Evolutionary conservation across 1,284 basidiomycete species (phyloP).

Genomic region (Tausonia pullulans): DNA sequence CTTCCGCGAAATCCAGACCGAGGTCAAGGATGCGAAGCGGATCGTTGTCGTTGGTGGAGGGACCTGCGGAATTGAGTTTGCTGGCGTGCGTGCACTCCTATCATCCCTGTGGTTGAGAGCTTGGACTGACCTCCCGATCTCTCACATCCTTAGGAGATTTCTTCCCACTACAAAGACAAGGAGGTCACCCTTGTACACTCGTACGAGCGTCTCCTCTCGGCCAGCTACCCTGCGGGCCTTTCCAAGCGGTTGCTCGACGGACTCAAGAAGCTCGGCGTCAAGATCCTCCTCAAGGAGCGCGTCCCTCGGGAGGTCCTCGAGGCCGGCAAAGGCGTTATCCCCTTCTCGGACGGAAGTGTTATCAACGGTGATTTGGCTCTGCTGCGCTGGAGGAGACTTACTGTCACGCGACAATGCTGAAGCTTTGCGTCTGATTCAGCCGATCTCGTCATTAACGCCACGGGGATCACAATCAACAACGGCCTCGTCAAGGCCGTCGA

Average conservation of each 20-base stretch:
- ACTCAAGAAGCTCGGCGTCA: slow-evolving; percentile 30
- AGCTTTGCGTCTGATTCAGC: background rate
- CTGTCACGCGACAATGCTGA: too few species aligned
- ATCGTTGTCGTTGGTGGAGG: slow-evolving; percentile 37
- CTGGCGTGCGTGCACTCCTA: slow-evolving; percentile 28
- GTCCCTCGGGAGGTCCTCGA: slow-evolving; percentile 22
- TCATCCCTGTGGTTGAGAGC: background rate
- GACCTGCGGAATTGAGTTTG: slow-evolving; percentile 38
- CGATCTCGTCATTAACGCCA: slow-evolving; percentile 22
- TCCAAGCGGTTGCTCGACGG: slow-evolving; percentile 23
- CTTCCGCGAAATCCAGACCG: slow-evolving; percentile 26
- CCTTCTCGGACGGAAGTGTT: slow-evolving; percentile 25
- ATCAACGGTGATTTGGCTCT: slow-evolving; percentile 23
- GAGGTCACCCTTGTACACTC: slow-evolving; percentile 28
- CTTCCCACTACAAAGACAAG: slow-evolving; percentile 20
- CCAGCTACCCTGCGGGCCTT: slow-evolving; percentile 23
- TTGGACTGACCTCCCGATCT: background rate
- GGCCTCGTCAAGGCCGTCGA: slow-evolving; percentile 31
- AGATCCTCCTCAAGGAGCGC: slow-evolving; percentile 30
- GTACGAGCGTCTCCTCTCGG: slow-evolving; percentile 20
- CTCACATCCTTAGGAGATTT: slow-evolving; percentile 6
- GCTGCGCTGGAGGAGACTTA: too few species aligned
- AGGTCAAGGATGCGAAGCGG: slow-evolving; percentile 26
- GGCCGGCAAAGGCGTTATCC: slow-evolving; percentile 26
- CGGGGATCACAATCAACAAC: slow-evolving; percentile 35